Evolutionary conservation across 2,329 filamentous ascomycete genomes (phyloP), one percentile per base, ranked within the genome.

Genomic region (Venturia oleaginea): DNA sequence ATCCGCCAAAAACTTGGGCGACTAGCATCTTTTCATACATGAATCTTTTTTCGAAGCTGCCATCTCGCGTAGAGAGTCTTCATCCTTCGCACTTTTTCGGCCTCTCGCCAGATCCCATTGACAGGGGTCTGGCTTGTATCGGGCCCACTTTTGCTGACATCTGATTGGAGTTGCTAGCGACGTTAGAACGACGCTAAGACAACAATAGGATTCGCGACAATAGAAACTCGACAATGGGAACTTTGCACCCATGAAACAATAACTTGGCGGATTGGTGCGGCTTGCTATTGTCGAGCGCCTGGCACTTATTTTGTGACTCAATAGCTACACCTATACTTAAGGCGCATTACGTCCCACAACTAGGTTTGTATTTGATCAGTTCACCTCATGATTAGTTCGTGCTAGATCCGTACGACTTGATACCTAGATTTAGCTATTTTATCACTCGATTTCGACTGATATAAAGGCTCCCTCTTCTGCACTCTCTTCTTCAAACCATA

Each of bases 131-230:
- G 4, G n/a, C 5, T 30, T 2, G n/a, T 6, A 1, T 7, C 5
- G n/a, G 22, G 22, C 22, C 46, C 46, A 27, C 42, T 46, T 22
- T 30, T 54, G 13, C 24, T 24, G 5, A n/a, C 22, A 57, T n/a
- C 27, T 57, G 30, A 57, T 57, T 57, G 51, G 51, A 15, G 22
- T 2, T 15, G 15, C 19, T 22, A 17, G 17, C 46, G 46, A 32
- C 51, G 34, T 34, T 57, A 57, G 30, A 57, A 34, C 17, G 30
- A 22, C 51, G 30, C 51, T 34, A 57, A 57, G 24, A 57, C 51
- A 34, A 55, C 51, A 57, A 57, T 57, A 34, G 51, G 30, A 57
- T 57, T 15, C 15, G 43, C 51, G 51, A 57, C 51, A 57, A 57
- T 57, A 34, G 51, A 34, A 22, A 32, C 51, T 55, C 30, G 51